A percentile compares a stretch with the other conserved stretches of the same genome.
phyloP scores from a whole-genome alignment of 768 basidiomycete genomes.

The Austroboletus festivus region DNA sequence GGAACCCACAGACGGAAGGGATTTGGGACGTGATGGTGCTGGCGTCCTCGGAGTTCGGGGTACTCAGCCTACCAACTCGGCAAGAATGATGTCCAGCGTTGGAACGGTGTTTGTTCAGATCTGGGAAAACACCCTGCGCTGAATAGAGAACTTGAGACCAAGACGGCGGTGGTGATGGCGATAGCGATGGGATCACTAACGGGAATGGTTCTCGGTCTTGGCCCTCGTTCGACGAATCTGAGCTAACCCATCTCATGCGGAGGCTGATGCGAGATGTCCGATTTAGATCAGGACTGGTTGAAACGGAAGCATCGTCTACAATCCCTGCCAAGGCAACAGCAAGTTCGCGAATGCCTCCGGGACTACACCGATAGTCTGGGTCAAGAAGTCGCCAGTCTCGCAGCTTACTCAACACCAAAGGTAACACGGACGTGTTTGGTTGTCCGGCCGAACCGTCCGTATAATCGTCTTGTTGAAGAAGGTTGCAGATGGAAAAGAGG shows the following conservation, averaged over 20 bases:
- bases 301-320: neutral
- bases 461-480: constrained; percentile 3
- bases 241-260: constrained; percentile 18
- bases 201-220: constrained; percentile 1
- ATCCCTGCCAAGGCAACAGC: constrained; percentile 21
- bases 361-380: constrained; percentile 10
- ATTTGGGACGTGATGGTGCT: constrained; percentile 1
- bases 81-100: too few species aligned
- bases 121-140: too few species aligned
- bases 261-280: constrained; percentile 2
- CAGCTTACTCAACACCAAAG: constrained; percentile 22
- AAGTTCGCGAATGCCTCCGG: constrained; percentile 11
- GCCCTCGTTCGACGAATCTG: constrained; percentile 6
- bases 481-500: constrained; percentile 24
- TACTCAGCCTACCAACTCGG: too few species aligned
- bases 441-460: neutral
- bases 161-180: neutral
- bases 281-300: neutral
- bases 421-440: constrained; percentile 9
- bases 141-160: constrained; percentile 3
- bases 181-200: constrained; percentile 1
- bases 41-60: constrained; percentile 16
- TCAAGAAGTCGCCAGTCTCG: constrained; percentile 26
- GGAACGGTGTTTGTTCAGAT: too few species aligned
- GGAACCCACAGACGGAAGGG: constrained; percentile 19